Conservation (phyloP, 2,329 filamentous ascomycete species). For the Sphaerulina populicola region DNA sequence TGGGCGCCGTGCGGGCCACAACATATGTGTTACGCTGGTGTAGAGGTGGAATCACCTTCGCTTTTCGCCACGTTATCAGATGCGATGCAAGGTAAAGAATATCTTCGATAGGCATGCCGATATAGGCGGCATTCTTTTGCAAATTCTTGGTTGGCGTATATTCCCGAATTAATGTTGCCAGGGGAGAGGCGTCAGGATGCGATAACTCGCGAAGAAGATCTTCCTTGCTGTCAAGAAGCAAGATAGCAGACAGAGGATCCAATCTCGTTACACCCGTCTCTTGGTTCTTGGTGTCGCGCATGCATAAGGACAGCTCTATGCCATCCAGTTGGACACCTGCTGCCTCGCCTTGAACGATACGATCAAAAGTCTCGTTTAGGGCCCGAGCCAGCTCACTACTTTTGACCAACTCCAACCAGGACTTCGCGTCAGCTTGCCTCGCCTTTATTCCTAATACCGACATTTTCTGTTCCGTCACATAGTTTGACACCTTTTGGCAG, state of each 20-base stretch:
- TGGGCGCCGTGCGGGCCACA: constrained; percentile 79
- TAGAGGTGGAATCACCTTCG: constrained; percentile 81
- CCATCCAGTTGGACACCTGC: constrained; percentile 54
- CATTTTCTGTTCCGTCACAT: constrained; percentile 85
- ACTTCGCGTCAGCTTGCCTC: constrained; percentile 45
- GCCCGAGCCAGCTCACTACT: constrained; percentile 30
- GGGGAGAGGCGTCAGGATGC: constrained; percentile 64
- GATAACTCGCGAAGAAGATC: constrained; percentile 64
- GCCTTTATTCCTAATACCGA: constrained; percentile 73
- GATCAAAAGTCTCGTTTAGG: constrained; percentile 25
- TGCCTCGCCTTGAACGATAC: constrained; percentile 17
- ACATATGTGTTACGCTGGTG: constrained; percentile 87
- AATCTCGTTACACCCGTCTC: constrained; percentile 4
- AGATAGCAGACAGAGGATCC: constrained; percentile 68
- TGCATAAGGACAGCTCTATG: constrained; percentile 56
- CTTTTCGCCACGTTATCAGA: constrained; percentile 91
- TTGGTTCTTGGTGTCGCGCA: constrained; percentile 36
- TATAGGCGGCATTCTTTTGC: constrained; percentile 63
- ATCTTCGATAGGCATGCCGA: constrained; percentile 66
- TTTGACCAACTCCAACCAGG: constrained; percentile 28
- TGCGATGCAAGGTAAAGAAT: constrained; percentile 84
- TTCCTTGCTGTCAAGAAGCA: constrained; percentile 75
- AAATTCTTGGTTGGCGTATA: constrained; percentile 55
- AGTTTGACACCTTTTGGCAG: constrained; percentile 80
- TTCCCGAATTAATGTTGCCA: constrained; percentile 63